Evolutionary conservation across 2,329 filamentous ascomycete species (phyloP).

Genomic region (Cordyceps javanica): DNA sequence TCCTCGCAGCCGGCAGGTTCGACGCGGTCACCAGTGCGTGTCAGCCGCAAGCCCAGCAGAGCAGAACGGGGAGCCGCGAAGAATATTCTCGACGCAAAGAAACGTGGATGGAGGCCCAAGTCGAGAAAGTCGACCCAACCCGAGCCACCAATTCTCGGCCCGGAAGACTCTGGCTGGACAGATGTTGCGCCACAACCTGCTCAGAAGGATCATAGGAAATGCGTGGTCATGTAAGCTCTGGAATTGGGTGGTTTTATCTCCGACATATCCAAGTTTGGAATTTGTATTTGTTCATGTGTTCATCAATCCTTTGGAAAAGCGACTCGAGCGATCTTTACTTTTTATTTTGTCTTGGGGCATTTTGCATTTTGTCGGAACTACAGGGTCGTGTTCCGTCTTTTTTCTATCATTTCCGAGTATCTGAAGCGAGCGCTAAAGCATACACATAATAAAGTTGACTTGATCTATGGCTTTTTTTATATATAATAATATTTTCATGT

Average conservation of each 20-base stretch:
- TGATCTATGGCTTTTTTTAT: not conserved
- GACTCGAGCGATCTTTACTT: slow-evolving; percentile 5
- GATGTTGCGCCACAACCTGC: slow-evolving; percentile 35
- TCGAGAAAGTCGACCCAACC: slow-evolving; percentile 33
- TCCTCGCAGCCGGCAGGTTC: slow-evolving; percentile 29
- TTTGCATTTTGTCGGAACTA: not conserved
- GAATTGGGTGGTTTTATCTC: not conserved
- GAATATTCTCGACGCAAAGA: slow-evolving; percentile 56
- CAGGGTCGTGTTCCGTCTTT: not conserved
- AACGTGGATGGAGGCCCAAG: slow-evolving; percentile 47
- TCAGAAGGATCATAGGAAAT: slow-evolving; percentile 38
- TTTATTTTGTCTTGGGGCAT: not conserved
- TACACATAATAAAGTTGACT: slow-evolving; percentile 1
- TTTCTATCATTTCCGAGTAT: not conserved
- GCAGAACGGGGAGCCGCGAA: slow-evolving; percentile 55
- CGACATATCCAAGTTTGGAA: not conserved
- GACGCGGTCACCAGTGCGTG: slow-evolving; percentile 33
- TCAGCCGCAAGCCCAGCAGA: slow-evolving; percentile 46
- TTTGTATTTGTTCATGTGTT: not conserved
- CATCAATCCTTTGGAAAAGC: slow-evolving; percentile 6
- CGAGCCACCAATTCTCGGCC: slow-evolving; percentile 9
- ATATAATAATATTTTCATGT: too few relatives aligned
- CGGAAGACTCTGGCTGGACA: slow-evolving; percentile 42
- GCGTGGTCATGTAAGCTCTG: slow-evolving; percentile 42
- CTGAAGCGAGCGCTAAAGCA: not conserved